These are phyloP conservation scores for Trichoderma atrobrunneum DNA, from an alignment of 2,329 filamentous ascomycete genomes.

Conservation along the genomic window DNA sequence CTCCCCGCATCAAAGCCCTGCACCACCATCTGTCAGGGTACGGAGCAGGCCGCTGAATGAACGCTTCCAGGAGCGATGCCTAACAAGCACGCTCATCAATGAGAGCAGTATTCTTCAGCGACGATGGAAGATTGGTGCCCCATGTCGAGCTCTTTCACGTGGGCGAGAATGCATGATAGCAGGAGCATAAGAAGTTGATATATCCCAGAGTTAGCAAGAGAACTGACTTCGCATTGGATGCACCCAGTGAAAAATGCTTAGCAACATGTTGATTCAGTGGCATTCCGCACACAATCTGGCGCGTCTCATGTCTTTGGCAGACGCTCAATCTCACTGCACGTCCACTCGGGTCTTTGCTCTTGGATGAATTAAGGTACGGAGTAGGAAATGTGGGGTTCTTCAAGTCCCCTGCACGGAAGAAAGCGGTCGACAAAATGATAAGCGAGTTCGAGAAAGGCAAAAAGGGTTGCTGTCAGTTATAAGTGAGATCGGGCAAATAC, in stretches of 20 bases:
- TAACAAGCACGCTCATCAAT: background rate
- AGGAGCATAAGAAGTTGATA: background rate
- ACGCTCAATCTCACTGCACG: constrained; percentile 12
- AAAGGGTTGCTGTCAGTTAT: background rate
- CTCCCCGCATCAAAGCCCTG: background rate
- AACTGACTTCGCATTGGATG: background rate
- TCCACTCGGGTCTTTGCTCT: constrained; percentile 7
- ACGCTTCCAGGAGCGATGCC: background rate
- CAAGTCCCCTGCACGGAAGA: background rate
- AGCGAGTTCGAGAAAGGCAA: background rate
- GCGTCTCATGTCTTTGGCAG: background rate
- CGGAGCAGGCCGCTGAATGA: background rate
- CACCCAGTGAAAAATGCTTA: constrained; percentile 2
- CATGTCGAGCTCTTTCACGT: background rate
- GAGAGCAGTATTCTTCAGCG: background rate
- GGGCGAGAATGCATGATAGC: background rate
- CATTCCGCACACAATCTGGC: background rate
- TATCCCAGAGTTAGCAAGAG: background rate
- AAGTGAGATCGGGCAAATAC: background rate
- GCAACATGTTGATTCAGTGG: background rate
- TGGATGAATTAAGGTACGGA: constrained; percentile 8
- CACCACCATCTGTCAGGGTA: background rate
- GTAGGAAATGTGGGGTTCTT: constrained; percentile 12
- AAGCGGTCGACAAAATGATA: background rate
- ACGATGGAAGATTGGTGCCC: background rate